Evolutionary conservation across 345 rosid genomes (phyloP).

Genomic region (Combretum micranthum): DNA sequence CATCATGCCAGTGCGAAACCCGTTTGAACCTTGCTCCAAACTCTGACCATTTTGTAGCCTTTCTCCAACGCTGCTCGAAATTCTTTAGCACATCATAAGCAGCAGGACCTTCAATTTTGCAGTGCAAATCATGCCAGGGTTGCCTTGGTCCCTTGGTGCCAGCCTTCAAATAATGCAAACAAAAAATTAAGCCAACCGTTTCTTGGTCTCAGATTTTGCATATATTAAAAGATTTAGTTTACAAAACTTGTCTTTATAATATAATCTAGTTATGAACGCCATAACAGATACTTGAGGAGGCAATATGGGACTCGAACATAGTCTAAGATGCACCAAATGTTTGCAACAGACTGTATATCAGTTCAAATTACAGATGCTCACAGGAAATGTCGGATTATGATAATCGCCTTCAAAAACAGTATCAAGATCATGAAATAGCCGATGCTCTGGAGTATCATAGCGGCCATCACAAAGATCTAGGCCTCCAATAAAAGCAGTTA

Average conservation of each 20-base stretch:
- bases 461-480: constrained; percentile 79
- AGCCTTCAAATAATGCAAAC: constrained; percentile 24
- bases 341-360: background rate
- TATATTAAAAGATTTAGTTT: too few species aligned
- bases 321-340: too few species aligned
- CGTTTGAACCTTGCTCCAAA: constrained; percentile 52
- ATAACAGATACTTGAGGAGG: too few species aligned
- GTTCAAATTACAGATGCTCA: constrained; percentile 21
- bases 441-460: constrained; percentile 66
- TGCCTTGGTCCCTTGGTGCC: constrained; percentile 70
- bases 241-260: too few species aligned
- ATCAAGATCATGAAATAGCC: constrained; percentile 47
- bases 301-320: too few species aligned
- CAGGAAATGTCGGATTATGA: constrained; percentile 61
- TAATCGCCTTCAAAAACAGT: constrained; percentile 43
- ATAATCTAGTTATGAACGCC: too few species aligned
- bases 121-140: constrained; percentile 92
- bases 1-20: constrained; percentile 72
- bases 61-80: constrained; percentile 92
- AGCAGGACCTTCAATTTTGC: constrained; percentile 88
- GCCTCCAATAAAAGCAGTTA: constrained; percentile 56
- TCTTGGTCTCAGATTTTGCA: too few species aligned
- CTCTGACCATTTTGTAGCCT: constrained; percentile 74
- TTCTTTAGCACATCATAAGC: constrained; percentile 80
- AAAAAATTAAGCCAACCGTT: background rate